phyloP scores from a whole-genome alignment of 2,329 filamentous ascomycete species.

The Colletotrichum abscissum region DNA sequence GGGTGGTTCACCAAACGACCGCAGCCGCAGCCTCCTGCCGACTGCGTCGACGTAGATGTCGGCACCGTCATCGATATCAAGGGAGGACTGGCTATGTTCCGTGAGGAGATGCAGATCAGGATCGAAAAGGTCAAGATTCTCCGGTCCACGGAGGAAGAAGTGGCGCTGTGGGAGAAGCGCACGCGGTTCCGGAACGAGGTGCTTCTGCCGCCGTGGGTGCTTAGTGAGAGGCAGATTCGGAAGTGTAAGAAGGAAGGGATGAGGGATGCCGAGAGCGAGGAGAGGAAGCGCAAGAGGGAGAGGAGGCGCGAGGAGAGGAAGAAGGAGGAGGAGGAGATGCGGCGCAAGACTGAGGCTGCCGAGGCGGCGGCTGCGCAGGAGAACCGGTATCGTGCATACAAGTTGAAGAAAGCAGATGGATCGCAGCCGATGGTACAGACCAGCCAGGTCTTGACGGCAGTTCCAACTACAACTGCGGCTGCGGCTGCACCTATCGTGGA shows the following conservation, averaged over 20 bases:
- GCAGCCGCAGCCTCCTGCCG: constrained; percentile 25
- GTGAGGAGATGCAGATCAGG: constrained; percentile 62
- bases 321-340: constrained; percentile 15
- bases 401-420: not conserved
- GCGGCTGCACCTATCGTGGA: not conserved
- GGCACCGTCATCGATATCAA: constrained; percentile 69
- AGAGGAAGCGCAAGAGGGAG: constrained; percentile 33
- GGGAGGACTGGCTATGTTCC: constrained; percentile 60
- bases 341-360: not conserved
- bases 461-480: not conserved
- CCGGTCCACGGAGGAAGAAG: constrained; percentile 65
- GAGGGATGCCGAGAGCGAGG: constrained; percentile 47
- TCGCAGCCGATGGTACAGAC: not conserved
- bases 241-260: constrained; percentile 53
- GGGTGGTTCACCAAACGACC: constrained; percentile 6
- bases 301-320: constrained; percentile 7
- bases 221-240: constrained; percentile 60
- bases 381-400: not conserved
- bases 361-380: not conserved
- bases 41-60: constrained; percentile 54
- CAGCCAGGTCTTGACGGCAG: no score
- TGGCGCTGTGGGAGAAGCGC: constrained; percentile 69
- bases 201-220: constrained; percentile 65
- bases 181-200: constrained; percentile 60
- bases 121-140: constrained; percentile 62